Evolutionary conservation across 2,329 filamentous ascomycete species (phyloP).

Genomic region (Cercospora citrullina): DNA sequence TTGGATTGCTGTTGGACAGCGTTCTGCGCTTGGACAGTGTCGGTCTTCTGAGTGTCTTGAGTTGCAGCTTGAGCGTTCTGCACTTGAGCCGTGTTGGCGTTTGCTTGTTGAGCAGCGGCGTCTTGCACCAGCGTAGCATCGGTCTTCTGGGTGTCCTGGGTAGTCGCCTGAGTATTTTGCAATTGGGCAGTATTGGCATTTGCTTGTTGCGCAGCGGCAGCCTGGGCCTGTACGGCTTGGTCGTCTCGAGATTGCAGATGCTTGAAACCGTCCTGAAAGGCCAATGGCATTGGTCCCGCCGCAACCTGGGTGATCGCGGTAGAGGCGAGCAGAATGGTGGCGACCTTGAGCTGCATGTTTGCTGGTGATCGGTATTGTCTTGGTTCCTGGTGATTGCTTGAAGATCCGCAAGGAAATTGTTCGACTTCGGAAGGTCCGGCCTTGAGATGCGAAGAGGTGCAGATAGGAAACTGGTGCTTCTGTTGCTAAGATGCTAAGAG

Average conservation of each 20-base stretch:
- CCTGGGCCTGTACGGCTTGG: neutral
- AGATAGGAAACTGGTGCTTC: neutral
- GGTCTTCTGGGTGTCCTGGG: neutral
- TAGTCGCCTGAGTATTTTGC: neutral
- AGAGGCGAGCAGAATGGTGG: conserved; percentile 1
- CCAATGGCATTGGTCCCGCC: neutral
- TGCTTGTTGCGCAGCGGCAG: neutral
- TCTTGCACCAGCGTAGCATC: neutral
- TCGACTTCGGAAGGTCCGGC: neutral
- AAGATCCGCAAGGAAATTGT: neutral
- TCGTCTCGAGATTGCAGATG: neutral
- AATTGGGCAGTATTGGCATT: neutral
- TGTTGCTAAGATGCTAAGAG: conserved; percentile 2
- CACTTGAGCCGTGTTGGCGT: neutral
- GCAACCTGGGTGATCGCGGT: neutral
- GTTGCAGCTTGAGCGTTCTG: neutral
- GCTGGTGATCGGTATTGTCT: neutral
- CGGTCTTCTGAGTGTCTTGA: neutral
- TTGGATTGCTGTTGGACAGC: neutral
- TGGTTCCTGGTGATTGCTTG: neutral
- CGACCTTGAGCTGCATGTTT: conserved; percentile 1
- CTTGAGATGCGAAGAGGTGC: neutral
- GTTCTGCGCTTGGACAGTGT: neutral
- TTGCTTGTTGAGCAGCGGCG: neutral
- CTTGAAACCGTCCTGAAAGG: neutral